These are phyloP conservation scores for Rhizopogon roseolus DNA, from an alignment of 768 basidiomycete genomes.

Conservation along the genomic window DNA sequence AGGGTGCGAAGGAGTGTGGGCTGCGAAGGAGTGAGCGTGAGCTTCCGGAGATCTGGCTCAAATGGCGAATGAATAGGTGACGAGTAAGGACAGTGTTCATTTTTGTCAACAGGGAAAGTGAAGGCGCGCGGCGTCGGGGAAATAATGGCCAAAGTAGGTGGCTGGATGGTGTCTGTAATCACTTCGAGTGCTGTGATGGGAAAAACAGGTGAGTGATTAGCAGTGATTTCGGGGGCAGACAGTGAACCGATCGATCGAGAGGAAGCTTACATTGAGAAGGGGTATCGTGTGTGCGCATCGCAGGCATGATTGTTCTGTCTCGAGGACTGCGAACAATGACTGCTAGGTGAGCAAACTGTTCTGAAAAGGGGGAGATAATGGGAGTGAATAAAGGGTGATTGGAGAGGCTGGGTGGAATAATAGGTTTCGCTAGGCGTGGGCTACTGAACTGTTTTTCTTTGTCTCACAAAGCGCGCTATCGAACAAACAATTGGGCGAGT, in stretches of 20 bases:
- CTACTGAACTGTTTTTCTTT: conserved; percentile 42
- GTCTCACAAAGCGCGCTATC: conserved; percentile 37
- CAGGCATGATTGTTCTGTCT: conserved; percentile 60
- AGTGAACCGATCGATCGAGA: not conserved
- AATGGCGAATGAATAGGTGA: conserved; percentile 70
- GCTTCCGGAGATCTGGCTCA: conserved; percentile 57
- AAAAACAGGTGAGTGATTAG: conserved; percentile 12
- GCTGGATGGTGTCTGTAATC: conserved; percentile 56
- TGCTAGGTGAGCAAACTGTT: conserved; percentile 30
- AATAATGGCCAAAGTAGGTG: conserved; percentile 51
- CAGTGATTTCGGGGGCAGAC: not conserved
- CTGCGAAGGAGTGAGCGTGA: conserved; percentile 40
- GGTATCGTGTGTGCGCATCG: conserved; percentile 75
- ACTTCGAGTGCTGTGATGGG: conserved; percentile 63
- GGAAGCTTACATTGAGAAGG: conserved; percentile 41
- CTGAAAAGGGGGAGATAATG: conserved; percentile 28
- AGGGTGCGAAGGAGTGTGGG: conserved; percentile 33
- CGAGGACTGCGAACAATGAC: conserved; percentile 25
- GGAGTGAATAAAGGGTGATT: conserved; percentile 28
- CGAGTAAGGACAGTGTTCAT: conserved; percentile 52
- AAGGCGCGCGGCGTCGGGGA: conserved; percentile 58
- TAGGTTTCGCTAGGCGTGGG: conserved; percentile 37
- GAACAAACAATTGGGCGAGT: conserved; percentile 61
- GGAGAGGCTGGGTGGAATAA: conserved; percentile 28
- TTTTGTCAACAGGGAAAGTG: conserved; percentile 35